These are phyloP conservation scores for Hericium rajendrae DNA, from an alignment of 768 basidiomycete species.

Conservation along the genomic window DNA sequence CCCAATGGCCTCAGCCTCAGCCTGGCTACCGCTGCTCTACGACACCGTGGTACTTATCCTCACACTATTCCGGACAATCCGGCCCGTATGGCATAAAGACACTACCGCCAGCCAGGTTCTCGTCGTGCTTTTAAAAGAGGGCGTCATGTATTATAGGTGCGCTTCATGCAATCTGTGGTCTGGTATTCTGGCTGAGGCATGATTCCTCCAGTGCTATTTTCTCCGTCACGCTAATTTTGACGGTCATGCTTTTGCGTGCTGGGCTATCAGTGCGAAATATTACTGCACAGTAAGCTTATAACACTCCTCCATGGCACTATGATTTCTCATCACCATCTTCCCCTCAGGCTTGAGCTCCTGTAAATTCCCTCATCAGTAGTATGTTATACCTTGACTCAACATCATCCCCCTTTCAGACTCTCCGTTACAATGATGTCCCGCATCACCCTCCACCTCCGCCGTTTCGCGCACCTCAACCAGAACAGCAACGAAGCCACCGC, in stretches of 20 bases:
- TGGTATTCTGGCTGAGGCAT: too few relatives aligned
- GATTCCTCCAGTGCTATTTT: slow-evolving; percentile 26
- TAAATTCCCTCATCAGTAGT: not conserved
- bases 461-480: not conserved
- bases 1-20: slow-evolving; percentile 25
- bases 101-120: slow-evolving; percentile 1
- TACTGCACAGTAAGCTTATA: slow-evolving; percentile 24
- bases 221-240: slow-evolving; percentile 27
- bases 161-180: not conserved
- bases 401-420: not conserved
- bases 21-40: slow-evolving; percentile 32
- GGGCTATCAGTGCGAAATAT: slow-evolving; percentile 24
- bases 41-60: slow-evolving; percentile 28
- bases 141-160: slow-evolving; percentile 8
- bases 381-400: not conserved
- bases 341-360: slow-evolving; percentile 3
- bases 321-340: not conserved
- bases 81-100: not conserved
- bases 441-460: slow-evolving; percentile 46
- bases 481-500: not conserved
- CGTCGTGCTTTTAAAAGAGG: slow-evolving; percentile 4
- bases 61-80: slow-evolving; percentile 23
- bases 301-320: not conserved
- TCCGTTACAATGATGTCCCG: slow-evolving; percentile 58
- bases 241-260: slow-evolving; percentile 29